Evolutionary conservation across 139 green algal genomes (phyloP), one percentile per base, ranked within the genome.

Genomic region (Tetraselmis striata): DNA sequence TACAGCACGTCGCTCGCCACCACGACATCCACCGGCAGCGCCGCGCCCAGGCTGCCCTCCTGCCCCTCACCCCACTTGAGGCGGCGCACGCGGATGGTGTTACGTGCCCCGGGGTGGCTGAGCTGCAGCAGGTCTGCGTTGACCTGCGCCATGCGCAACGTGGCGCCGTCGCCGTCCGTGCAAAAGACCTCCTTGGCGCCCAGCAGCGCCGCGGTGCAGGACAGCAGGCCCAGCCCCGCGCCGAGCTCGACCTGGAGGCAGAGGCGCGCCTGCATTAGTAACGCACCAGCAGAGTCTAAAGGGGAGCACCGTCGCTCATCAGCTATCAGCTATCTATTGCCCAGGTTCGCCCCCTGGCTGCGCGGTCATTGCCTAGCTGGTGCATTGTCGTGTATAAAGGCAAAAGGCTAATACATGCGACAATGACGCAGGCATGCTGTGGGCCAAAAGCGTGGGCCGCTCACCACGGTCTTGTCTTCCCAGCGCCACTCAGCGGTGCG

Each of bases 401-500:
- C 26, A 31, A 23, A 18, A 74, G 58, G 58, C n/a, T n/a, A n/a
- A n/a, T n/a, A n/a, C n/a, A n/a, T n/a, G n/a, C n/a, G n/a, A n/a
- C n/a, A n/a, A n/a, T n/a, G n/a, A n/a, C n/a, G n/a, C n/a, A n/a
- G n/a, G n/a, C n/a, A 23, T 74, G 58, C 58, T n/a, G n/a, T n/a
- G n/a, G n/a, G 74, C 5, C 2, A 29, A 28, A 28, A 18, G 74
- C 2, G 25, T 22, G n/a, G 74, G 74, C 74, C 2, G 26, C 74
- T n/a, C 25, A 77, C 74, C 26, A 77, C 74, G 11, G 74, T 77
- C 25, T 77, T 77, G 2, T 29, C 74, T 77, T 77, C 74, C 74
- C 74, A 77, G 74, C 2, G 11, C 74, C 74, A 77, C 45, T 67
- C 11, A 67, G 5, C 45, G 45, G 18, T 18, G 45, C 5, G 45